phyloP scores from a whole-genome alignment of 1,139 yeast species.

The Debaryomyces psychrophilus region DNA sequence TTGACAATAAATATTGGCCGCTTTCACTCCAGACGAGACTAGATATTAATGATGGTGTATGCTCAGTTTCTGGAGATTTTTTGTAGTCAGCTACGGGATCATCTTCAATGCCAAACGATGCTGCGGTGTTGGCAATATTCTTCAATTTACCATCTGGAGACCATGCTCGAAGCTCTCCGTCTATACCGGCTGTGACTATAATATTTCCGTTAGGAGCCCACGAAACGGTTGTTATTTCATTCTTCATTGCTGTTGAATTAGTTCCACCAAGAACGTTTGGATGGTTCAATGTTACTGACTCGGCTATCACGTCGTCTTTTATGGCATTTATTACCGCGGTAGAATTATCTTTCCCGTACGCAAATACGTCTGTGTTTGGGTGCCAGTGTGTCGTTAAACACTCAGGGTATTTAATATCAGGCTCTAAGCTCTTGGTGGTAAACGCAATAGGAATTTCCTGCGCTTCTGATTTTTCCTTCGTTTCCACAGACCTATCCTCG shows the following conservation, averaged over 20 bases:
- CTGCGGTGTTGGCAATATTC: slow-evolving; percentile 45
- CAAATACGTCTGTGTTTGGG: slow-evolving; percentile 41
- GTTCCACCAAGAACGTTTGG: slow-evolving; percentile 25
- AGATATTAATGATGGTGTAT: slow-evolving; percentile 20
- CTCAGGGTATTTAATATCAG: slow-evolving; percentile 28
- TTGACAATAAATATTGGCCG: slow-evolving; percentile 40
- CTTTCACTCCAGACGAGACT: slow-evolving; percentile 39
- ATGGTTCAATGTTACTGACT: slow-evolving; percentile 39
- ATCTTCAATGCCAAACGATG: slow-evolving; percentile 12
- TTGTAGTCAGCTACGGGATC: slow-evolving; percentile 10
- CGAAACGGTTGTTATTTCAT: slow-evolving; percentile 46
- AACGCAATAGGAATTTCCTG: slow-evolving; percentile 18
- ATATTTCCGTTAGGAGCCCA: slow-evolving; percentile 69
- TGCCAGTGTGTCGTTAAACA: slow-evolving; percentile 45
- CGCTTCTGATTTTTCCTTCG: slow-evolving; percentile 8
- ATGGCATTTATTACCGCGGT: slow-evolving; percentile 41
- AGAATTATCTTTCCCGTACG: slow-evolving; percentile 40
- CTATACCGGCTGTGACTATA: slow-evolving; percentile 58
- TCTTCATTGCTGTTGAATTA: slow-evolving; percentile 17
- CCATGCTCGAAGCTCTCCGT: slow-evolving; percentile 75
- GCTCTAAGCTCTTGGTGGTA: slow-evolving; percentile 25
- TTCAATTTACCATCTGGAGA: slow-evolving; percentile 63
- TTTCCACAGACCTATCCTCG: slow-evolving; percentile 10
- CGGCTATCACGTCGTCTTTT: slow-evolving; percentile 33
- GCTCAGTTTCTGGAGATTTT: slow-evolving; percentile 11